Base-by-base conservation (phyloP, 306 rosid genomes). In the Coriaria nepalensis region DNA sequence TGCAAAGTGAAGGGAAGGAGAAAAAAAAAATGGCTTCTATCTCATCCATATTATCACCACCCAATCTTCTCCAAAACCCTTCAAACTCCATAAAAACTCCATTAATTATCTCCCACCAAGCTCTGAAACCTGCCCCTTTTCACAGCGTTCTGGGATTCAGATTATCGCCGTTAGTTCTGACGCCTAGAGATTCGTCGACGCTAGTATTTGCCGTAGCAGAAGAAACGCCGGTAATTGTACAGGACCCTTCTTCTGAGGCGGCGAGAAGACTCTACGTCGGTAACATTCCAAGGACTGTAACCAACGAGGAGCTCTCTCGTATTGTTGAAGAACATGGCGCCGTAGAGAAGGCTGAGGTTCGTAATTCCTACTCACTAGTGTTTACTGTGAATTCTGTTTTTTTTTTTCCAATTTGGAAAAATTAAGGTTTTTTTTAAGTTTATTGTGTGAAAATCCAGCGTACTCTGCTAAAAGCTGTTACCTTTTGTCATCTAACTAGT, bases 271-370 rank as follows among this genome's bases (percentile, higher is more conserved):
- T 90, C 45, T 90, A 84, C 55, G 43, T 90, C 15, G 97, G 95
- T 20, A 90, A 90, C 77, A 81, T 90, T 73, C 95, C 97, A 4
- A 66, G 95, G 53, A 77, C 66, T 33, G 47, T 90, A 50, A 53
- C 57, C 45, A 77, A 84, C 49, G 77, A 72, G 10, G 80, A 79
- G 66, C 97, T 90, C 10, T 36, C 76, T 5, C 68, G 66, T 40
- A 71, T 90, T 55, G 76, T 90, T 34, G 64, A 81, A 65, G 85
- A 81, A 60, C 95, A 84, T 60, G 97, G 90, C 6, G 77, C 79
- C 56, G 76, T 90, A 20, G 97, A 90, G 67, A 90, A 79, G 65
- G 74, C 84, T 1, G 94, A 84, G 95, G 97, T 90, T 39, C 20
- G 38, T 45, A 7, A 2, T 11, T 43, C 6, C 15, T 0, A 14